Evolutionary conservation across 257 asterid species (phyloP), one percentile per base, ranked within the genome.

Genomic region (Echites panduratus): DNA sequence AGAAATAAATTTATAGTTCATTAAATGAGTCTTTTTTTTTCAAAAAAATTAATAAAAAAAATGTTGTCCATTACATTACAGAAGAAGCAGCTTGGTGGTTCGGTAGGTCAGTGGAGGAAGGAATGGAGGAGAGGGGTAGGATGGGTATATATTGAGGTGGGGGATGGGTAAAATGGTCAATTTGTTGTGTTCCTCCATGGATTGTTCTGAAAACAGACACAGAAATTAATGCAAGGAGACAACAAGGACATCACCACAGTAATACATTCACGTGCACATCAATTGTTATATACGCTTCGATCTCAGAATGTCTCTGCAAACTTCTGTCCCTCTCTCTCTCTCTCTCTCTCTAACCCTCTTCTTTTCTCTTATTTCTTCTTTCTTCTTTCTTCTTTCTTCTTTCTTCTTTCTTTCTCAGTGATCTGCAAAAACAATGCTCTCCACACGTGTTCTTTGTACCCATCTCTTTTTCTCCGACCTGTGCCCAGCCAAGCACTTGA

Each of bases 261-360:
- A 77, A 82, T 85, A 82, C 76, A 76, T 86, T 88, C 95, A 88
- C 95, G 95, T 88, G 95, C 89, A 88, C 88, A 73, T 86, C 82
- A 74, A 68, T 77, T 70, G 49, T 74, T n/a, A 57, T 68, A 68
- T 71, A 49, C 65, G 54, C 65, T 85, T 75, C 78, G 78, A 81
- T 68, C 65, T 84, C 86, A 84, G 88, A 82, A 85, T 85, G 86
- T 85, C 93, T 64, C 84, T 80, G 81, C 76, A 19, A 32, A 22
- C 65, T 27, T n/a, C 5, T 12, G 17, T 13, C 14, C 7, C 41
- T 14, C 32, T 80, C 73, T 76, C 76, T 72, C 82, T 79, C 73
- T 77, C 70, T 70, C 83, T 66, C 29, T 66, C 71, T 74, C 75
- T 41, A 48, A 35, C 20, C 66, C 75, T 57, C 75, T 54, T 1